Evolutionary conservation across 2,329 filamentous ascomycete genomes (phyloP), one percentile per base, ranked within the genome.

Genomic region (Achaetomium macrosporum): DNA sequence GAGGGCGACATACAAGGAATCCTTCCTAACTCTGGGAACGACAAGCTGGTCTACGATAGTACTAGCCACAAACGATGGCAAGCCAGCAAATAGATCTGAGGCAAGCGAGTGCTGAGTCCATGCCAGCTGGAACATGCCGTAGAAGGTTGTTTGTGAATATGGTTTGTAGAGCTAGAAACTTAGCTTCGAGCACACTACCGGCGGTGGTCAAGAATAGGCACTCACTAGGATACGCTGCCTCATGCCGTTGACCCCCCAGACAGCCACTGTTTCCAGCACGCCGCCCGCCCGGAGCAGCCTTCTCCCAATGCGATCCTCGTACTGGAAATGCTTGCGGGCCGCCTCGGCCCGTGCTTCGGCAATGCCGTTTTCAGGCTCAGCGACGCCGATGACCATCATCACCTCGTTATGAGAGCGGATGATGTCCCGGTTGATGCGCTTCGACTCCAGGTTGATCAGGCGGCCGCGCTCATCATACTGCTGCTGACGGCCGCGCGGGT

Each of bases 381-480:
- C 80, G 5, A 83, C 80, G 5, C 80, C 80, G 37, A 83, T 83
- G 10, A 82, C 78, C 16, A 76, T 72, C 80, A 83, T 83, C 3
- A 83, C 80, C 57, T 83, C 79, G 58, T 83, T 83, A 60, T 83
- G 80, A 10, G 80, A 75, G 47, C 80, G 73, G 25, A 83, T 78
- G 31, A 82, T 74, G 53, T 80, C 76, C 45, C 75, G 73, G 57
- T 81, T 82, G 57, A 81, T 74, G 12, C 70, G 69, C 60, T 76
- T 78, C 1, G 78, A 81, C 47, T 76, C 73, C 0, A 72, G 72
- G 58, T 83, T 83, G 46, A 79, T 61, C 3, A 80, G 77, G 10
- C 79, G 77, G 13, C 80, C 80, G 33, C 77, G 73, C 39, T 73
- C 71, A 58, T 83, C 79, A 59, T 78, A 82, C 43, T 75, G 66